Conservation (phyloP, 2,329 filamentous ascomycete species). For the Fusarium sp. region DNA sequence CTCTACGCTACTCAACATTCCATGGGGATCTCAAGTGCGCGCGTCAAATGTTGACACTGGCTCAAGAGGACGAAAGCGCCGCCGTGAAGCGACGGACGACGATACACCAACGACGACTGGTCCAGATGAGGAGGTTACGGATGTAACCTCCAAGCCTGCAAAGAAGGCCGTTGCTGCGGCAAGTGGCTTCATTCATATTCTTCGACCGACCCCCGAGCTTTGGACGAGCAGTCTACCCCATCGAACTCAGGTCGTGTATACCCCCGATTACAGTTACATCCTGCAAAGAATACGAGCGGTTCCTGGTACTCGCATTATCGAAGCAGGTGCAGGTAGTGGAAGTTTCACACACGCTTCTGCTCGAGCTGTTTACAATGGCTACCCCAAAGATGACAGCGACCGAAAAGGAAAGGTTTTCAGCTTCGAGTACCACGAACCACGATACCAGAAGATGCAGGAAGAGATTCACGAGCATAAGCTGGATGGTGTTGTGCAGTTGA, state of each 20-base stretch:
- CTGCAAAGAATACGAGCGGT: conserved; percentile 79
- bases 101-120: conserved; percentile 53
- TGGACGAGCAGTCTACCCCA: conserved; percentile 86
- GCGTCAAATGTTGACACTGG: conserved; percentile 93
- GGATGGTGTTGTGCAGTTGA: conserved; percentile 74
- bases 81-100: conserved; percentile 61
- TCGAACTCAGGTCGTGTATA: conserved; percentile 88
- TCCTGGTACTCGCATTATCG: conserved; percentile 79
- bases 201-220: conserved; percentile 82
- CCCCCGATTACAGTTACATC: conserved; percentile 87
- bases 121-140: conserved; percentile 51
- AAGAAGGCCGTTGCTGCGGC: conserved; percentile 66
- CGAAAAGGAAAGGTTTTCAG: conserved; percentile 79
- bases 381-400: conserved; percentile 60
- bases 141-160: conserved; percentile 49
- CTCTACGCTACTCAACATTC: conserved; percentile 78
- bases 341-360: conserved; percentile 85
- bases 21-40: conserved; percentile 92
- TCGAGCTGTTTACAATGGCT: conserved; percentile 80
- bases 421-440: conserved; percentile 82
- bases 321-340: conserved; percentile 84
- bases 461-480: conserved; percentile 78
- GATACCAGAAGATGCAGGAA: conserved; percentile 74
- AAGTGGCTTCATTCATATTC: conserved; percentile 80
- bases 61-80: conserved; percentile 80